phyloP scores from a whole-genome alignment of 1,284 basidiomycete genomes.

The Schizopora paradoxa region DNA sequence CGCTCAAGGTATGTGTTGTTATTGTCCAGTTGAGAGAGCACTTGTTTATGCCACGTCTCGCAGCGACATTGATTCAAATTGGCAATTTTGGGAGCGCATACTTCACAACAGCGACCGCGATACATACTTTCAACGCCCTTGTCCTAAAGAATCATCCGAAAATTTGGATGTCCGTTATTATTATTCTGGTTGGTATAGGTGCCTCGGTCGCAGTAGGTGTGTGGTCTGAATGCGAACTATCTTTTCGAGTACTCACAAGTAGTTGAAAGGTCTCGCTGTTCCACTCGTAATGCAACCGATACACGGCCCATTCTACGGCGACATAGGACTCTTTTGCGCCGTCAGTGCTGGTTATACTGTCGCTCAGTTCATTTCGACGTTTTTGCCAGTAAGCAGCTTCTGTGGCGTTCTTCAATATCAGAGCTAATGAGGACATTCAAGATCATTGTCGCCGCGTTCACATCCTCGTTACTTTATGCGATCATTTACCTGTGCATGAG shows the following conservation, averaged over 20 bases:
- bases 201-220: conserved; percentile 43
- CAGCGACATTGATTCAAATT: conserved; percentile 53
- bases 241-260: not conserved
- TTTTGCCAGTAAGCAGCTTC: conserved; percentile 16
- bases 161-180: conserved; percentile 37
- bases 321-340: conserved; percentile 15
- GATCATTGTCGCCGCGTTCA: conserved; percentile 52
- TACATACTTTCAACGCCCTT: conserved; percentile 66
- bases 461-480: conserved; percentile 52
- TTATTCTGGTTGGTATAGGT: conserved; percentile 50
- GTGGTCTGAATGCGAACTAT: conserved; percentile 16
- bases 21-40: conserved; percentile 9
- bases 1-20: conserved; percentile 46
- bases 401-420: not conserved
- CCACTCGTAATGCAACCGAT: conserved; percentile 29
- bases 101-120: conserved; percentile 57
- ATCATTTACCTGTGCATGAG: conserved; percentile 52
- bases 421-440: conserved; percentile 20
- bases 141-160: conserved; percentile 51
- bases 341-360: conserved; percentile 16
- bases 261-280: conserved; percentile 19
- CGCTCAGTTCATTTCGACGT: conserved; percentile 17
- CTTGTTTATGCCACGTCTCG: conserved; percentile 19
- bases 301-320: conserved; percentile 17
- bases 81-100: conserved; percentile 57